A percentile compares a stretch with the other conserved stretches of the same genome.
Conservation (phyloP, 805 yeast species). For the Kodamaea fukazawae region DNA sequence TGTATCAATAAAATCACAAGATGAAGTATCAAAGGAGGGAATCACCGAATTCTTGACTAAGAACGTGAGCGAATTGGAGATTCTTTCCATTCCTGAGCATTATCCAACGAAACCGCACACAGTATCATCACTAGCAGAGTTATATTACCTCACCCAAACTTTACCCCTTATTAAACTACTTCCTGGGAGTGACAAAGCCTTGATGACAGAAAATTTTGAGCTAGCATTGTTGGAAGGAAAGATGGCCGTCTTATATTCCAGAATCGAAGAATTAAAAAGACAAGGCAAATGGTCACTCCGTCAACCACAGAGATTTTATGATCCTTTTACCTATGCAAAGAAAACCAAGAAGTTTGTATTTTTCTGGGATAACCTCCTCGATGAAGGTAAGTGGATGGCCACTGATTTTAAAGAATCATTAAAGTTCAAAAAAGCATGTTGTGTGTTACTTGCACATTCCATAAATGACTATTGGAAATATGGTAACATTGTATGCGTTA, state of each 20-base stretch:
- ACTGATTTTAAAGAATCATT: slow-evolving; percentile 69
- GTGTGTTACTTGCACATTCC: slow-evolving; percentile 68
- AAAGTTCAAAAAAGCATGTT: slow-evolving; percentile 67
- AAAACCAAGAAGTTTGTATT: slow-evolving; percentile 35
- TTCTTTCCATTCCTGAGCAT: slow-evolving; percentile 41
- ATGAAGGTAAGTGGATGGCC: slow-evolving; percentile 84
- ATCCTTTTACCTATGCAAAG: slow-evolving; percentile 50
- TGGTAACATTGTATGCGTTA: slow-evolving; percentile 66
- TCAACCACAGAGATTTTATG: slow-evolving; percentile 71
- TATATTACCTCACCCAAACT: slow-evolving; percentile 84
- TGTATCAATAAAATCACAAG: slow-evolving; percentile 19
- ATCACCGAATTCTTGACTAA: slow-evolving; percentile 22
- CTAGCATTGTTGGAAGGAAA: slow-evolving; percentile 86
- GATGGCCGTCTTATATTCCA: slow-evolving; percentile 80
- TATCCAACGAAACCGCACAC: slow-evolving; percentile 40
- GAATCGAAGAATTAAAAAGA: slow-evolving; percentile 88
- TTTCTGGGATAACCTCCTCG: slow-evolving; percentile 71
- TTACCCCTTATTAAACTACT: slow-evolving; percentile 77
- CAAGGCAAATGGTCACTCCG: slow-evolving; percentile 87
- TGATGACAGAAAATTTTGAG: slow-evolving; percentile 82
- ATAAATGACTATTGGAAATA: slow-evolving; percentile 73
- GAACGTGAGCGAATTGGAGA: slow-evolving; percentile 31
- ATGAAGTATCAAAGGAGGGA: slow-evolving; percentile 20
- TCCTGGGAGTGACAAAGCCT: slow-evolving; percentile 81
- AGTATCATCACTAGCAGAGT: slow-evolving; percentile 70